Base-by-base conservation (phyloP, 768 basidiomycete genomes). In the Leccinum longicurvipes region DNA sequence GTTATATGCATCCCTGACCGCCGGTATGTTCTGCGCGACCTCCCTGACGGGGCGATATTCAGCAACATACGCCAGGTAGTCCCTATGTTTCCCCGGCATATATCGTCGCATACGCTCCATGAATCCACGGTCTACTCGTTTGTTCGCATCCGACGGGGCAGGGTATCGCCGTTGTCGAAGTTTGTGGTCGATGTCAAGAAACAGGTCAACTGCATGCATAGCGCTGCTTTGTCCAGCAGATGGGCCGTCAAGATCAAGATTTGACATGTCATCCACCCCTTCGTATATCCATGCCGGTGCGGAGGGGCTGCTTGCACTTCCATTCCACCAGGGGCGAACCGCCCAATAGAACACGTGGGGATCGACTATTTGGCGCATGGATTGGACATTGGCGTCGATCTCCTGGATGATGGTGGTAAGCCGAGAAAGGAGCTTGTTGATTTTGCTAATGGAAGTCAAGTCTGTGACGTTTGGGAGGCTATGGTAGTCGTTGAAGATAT, bases 211-310 rank as follows among this genome's bases (percentile, higher is more conserved):
- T 9, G 90, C 86, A 62, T 86, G 91, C 78, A 99, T 93, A 53
- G 95, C 81, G 50, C 86, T 87, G 71, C 91, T 93, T 75, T 99
- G 96, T 2, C 96, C 96, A 1, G 93, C 96, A 10, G 91, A 93
- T 23, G 96, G 95, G 0, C 96, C 96, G 55, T 85, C 88, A 51
- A 86, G 80, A 58, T 88, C 84, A 39, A 91, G 81, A 50, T 74
- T 69, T 27, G 81, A 76, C 25, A 75, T 77, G 29, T 81, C 73
- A 6, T 78, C 77, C 8, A 91, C 83, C 0, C 91, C 93, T 64
- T 93, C 87, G 69, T 89, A 98, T 39, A 86, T 74, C 90, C 90
- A 92, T 19, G 74, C 75, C 9, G 78, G 76, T 25, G 73, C 73
- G 8, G 72, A 69, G 8, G 81, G 72, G 0, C 80, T 82, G 59